Evolutionary conservation across 768 basidiomycete genomes (phyloP).

Genomic region (Suillus hirtellus): DNA sequence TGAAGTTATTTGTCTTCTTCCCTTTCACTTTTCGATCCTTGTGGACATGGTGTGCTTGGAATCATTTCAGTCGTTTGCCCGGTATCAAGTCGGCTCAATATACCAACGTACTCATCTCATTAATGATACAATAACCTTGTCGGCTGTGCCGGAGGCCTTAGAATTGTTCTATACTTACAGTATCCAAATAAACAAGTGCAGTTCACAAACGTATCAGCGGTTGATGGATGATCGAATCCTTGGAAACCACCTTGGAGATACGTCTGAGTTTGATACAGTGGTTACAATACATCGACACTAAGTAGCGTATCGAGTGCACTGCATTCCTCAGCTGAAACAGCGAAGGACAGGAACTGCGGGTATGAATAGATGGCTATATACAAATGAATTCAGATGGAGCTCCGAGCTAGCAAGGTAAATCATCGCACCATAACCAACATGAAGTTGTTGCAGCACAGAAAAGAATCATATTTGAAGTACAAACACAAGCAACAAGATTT

Average conservation of each 20-base stretch:
- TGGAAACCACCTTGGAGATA: neutral
- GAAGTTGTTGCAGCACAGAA: neutral
- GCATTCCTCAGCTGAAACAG: neutral
- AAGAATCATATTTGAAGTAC: constrained; percentile 44
- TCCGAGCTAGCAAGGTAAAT: neutral
- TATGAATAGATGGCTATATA: neutral
- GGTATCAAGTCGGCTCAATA: neutral
- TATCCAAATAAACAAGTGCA: neutral
- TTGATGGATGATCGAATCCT: neutral
- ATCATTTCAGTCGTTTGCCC: neutral
- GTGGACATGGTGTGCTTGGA: neutral
- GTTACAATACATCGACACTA: neutral
- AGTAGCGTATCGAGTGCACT: neutral
- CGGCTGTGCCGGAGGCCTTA: neutral
- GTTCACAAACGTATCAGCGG: neutral
- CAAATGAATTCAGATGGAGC: neutral
- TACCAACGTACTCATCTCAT: constrained; percentile 5
- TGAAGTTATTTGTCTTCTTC: neutral
- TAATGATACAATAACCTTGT: constrained; percentile 1
- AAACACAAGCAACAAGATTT: constrained; percentile 65
- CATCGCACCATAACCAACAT: constrained; percentile 14
- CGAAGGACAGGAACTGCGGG: neutral
- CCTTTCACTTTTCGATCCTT: neutral
- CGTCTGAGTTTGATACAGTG: neutral
- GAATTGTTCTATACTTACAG: neutral